Conservation (phyloP, 306 rosid genomes). For the Castanospermum australe region DNA sequence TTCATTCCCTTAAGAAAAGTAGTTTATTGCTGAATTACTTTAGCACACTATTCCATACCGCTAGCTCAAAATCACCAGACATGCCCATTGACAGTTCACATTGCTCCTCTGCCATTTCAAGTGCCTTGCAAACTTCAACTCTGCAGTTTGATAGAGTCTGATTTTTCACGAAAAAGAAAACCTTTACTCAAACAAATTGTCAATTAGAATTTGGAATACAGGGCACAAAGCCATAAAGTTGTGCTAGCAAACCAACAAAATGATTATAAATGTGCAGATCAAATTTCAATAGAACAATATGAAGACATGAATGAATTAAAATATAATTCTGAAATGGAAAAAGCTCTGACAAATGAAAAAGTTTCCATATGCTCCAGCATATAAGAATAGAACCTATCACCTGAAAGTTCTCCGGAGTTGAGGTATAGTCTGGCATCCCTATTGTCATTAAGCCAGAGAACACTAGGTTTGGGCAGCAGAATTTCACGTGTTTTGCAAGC, state of each 20-base stretch:
- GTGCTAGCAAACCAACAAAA: slow-evolving; percentile 4
- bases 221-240: slow-evolving; percentile 12
- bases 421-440: slow-evolving; percentile 86
- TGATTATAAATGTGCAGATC: background rate
- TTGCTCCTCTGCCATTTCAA: slow-evolving; percentile 70
- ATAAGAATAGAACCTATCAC: slow-evolving; percentile 39
- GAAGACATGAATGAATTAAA: background rate
- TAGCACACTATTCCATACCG: slow-evolving; percentile 53
- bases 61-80: slow-evolving; percentile 90
- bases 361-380: slow-evolving; percentile 10
- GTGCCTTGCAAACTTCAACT: slow-evolving; percentile 80
- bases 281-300: background rate
- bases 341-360: background rate
- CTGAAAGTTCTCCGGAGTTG: slow-evolving; percentile 92
- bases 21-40: background rate
- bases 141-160: slow-evolving; percentile 78
- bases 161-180: slow-evolving; percentile 30
- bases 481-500: slow-evolving; percentile 85
- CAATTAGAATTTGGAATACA: slow-evolving; percentile 4
- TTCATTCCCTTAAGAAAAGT: background rate
- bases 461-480: slow-evolving; percentile 75
- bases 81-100: slow-evolving; percentile 98
- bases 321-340: background rate
- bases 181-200: background rate
- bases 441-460: slow-evolving; percentile 95